Base-by-base conservation (phyloP, 2,329 filamentous ascomycete species). In the Elsinoe australis region DNA sequence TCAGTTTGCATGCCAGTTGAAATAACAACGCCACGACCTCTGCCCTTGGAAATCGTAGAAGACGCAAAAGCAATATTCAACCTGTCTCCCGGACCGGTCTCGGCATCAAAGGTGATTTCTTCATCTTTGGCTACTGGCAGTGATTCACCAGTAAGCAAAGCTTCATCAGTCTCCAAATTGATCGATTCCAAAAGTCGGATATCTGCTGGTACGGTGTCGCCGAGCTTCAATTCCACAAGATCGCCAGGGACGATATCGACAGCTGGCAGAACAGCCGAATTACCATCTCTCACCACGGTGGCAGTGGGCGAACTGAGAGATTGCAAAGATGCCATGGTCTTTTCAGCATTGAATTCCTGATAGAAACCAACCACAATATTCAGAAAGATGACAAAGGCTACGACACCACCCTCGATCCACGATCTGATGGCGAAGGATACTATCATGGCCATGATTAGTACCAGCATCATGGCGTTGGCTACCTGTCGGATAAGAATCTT, bases 391-490 rank as follows among this genome's bases (percentile, higher is more conserved):
- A 72, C 67, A 44, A 62, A 66, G 17, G 67, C 62, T n/a, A 72
- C 61, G 10, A 72, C 69, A 45, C 69, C 69, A 39, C 69, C 70
- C 58, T 72, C 70, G 50, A 72, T 71, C 60, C 63, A 72, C 1
- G 68, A 71, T 26, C 59, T 50, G 49, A 72, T 71, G 28, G 64
- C 69, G 52, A 71, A 72, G 39, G 67, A 70, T 36, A 72, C 68
- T 17, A 62, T 67, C 70, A 72, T 72, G 24, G 67, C 70, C 49
- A 72, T 56, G 28, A 72, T 67, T n/a, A 72, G 61, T 59, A 81
- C 81, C 63, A 85, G 62, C 54, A 84, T 83, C 84, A 87, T 87
- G 50, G 84, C 83, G 70, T 88, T 88, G 60, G 80, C 77, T 17
- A 87, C 64, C 62, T 88, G 84, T 57, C 82, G 81, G 50, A 83